These are phyloP conservation scores for Fusarium abutilonis DNA, from an alignment of 2,329 filamentous ascomycete genomes.

Conservation along the genomic window DNA sequence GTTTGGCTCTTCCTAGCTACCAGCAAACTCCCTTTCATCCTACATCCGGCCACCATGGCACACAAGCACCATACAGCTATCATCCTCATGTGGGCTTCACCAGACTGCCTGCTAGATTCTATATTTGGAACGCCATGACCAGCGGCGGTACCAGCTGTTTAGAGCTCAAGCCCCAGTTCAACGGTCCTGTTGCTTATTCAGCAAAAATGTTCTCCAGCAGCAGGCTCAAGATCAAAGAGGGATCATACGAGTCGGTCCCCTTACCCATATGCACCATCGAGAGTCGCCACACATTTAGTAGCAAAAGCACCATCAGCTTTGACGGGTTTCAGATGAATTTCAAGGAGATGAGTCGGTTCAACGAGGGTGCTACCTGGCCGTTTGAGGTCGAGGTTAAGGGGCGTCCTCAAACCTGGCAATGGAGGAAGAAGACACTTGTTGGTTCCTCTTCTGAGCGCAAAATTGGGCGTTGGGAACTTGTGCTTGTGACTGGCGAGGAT, in stretches of 20 bases:
- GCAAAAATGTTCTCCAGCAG: conserved; percentile 17
- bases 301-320: conserved; percentile 2
- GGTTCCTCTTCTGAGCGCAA: not conserved
- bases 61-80: not conserved
- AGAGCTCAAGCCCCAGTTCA: not conserved
- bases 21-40: not conserved
- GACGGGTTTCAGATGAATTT: not conserved
- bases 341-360: conserved; percentile 2
- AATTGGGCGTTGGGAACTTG: conserved; percentile 6
- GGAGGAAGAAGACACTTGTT: not conserved
- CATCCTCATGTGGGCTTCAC: conserved; percentile 1
- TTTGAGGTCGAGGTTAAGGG: conserved; percentile 6
- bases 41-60: not conserved
- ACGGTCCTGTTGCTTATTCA: not conserved
- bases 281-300: not conserved
- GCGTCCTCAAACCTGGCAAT: conserved; percentile 1
- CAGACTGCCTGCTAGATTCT: not conserved
- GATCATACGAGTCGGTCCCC: not conserved
- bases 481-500: not conserved
- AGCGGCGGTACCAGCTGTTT: not conserved
- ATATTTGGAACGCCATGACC: conserved; percentile 9
- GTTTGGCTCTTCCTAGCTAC: accelerated
- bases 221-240: conserved; percentile 6
- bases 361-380: conserved; percentile 1
- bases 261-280: not conserved